Base-by-base conservation (phyloP, 306 rosid species). In the Prunus armeniaca region DNA sequence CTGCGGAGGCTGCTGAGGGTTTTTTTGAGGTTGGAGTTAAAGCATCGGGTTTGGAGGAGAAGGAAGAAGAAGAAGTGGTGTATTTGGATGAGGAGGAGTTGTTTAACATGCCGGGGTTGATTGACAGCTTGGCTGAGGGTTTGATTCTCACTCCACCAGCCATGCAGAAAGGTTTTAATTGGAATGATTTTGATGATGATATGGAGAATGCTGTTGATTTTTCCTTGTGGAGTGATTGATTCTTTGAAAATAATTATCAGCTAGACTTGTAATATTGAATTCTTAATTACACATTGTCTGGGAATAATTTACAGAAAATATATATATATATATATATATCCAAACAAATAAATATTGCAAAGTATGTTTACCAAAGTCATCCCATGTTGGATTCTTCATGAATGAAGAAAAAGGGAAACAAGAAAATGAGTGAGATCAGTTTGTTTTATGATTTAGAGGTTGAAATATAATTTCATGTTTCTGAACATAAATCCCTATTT, bases 111-210 rank as follows among this genome's bases (percentile, higher is more conserved):
- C 89, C 82, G 13, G 81, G 51, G 51, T 69, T 86, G 46, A 75
- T 86, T n/a, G 81, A 78, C 3, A 76, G 81, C 46, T 22, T 86
- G 86, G 89, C 89, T 1, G 89, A 86, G 67, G 89, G 89, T 6
- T 74, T 86, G 86, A 86, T 86, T 10, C 55, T 86, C 45, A 86
- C 86, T 3, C 89, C 89, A 13, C 82, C 70, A 2, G 78, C 73
- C 46, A 52, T 86, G 87, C 61, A 80, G 25, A 86, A 18, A 41
- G 87, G 79, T 4, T 86, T 86, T 19, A 47, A 34, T 56, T 86
- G 85, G 83, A 82, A 83, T 19, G 78, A 60, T 34, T 77, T 8
- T 15, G 64, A 61, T 3, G 47, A 67, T 67, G 20, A 56, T 45
- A 14, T 11, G 55, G 81, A 82, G 19, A 32, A 28, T 34, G 9